Percentiles rank a stretch among this genome's conserved stretches.
Evolutionary conservation across 768 basidiomycete species (phyloP).

Genomic region (Leccinellum albellum): DNA sequence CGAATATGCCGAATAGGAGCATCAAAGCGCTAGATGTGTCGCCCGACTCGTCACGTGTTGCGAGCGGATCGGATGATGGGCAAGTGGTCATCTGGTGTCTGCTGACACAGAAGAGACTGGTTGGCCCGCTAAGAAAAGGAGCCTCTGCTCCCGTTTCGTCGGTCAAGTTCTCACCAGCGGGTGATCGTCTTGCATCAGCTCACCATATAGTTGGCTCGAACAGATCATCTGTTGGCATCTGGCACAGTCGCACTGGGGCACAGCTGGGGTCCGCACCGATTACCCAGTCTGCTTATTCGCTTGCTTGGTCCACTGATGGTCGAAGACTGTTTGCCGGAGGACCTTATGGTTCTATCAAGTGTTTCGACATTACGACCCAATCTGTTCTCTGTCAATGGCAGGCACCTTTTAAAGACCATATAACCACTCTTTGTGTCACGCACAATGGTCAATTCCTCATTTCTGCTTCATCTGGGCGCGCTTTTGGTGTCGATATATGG

Average conservation of each 20-base stretch:
- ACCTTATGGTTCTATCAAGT: constrained; percentile 6
- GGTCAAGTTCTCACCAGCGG: constrained; percentile 17
- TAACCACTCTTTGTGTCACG: constrained; percentile 7
- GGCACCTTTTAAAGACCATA: background rate
- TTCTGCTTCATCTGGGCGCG: constrained; percentile 7
- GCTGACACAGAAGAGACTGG: background rate
- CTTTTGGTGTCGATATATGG: constrained; percentile 10
- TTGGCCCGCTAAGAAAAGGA: constrained; percentile 1
- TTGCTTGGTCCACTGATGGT: constrained; percentile 17
- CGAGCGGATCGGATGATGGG: constrained; percentile 2
- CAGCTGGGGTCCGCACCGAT: constrained; percentile 1
- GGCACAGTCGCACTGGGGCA: constrained; percentile 11
- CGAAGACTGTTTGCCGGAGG: constrained; percentile 14
- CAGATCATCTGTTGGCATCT: constrained; percentile 2
- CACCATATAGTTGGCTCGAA: background rate
- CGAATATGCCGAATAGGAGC: background rate
- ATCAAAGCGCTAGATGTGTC: constrained; percentile 12
- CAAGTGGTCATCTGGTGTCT: constrained; percentile 3
- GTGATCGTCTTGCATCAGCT: constrained; percentile 8
- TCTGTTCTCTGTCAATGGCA: background rate
- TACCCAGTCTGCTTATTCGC: background rate
- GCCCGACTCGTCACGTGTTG: constrained; percentile 1
- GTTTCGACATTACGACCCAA: constrained; percentile 6
- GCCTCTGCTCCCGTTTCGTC: constrained; percentile 6
- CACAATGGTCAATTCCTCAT: constrained; percentile 4